Conservation (phyloP, 257 asterid genomes). For the Scutellaria baicalensis region DNA sequence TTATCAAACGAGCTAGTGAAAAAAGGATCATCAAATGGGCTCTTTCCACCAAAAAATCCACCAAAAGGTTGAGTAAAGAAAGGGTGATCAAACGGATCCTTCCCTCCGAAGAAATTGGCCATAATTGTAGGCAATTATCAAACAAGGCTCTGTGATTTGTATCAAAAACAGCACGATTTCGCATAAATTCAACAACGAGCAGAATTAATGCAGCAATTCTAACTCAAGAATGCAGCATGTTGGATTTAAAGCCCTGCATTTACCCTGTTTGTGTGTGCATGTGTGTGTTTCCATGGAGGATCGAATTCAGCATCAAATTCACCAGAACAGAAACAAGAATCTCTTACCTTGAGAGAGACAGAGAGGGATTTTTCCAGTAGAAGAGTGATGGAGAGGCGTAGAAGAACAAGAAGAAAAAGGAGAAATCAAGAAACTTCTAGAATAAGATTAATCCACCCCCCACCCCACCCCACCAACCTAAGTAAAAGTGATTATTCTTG, state of each 20-base stretch:
- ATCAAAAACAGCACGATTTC: not conserved
- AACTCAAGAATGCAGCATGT: not conserved
- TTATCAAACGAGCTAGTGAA: slow-evolving; percentile 21
- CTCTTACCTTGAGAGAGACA: slow-evolving; percentile 1
- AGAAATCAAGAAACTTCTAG: slow-evolving; percentile 2
- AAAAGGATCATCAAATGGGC: slow-evolving; percentile 42
- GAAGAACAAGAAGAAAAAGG: not conserved
- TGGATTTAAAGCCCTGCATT: not conserved
- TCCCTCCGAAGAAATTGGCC: slow-evolving; percentile 72
- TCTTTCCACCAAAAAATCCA: slow-evolving; percentile 36
- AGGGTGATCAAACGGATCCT: slow-evolving; percentile 69
- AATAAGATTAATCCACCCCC: not conserved
- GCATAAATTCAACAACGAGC: too few relatives aligned
- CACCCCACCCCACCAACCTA: too few relatives aligned
- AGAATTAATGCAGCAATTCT: too few relatives aligned
- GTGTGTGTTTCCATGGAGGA: not conserved
- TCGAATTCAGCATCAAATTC: not conserved
- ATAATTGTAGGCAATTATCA: slow-evolving; percentile 15
- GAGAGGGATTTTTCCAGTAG: not conserved
- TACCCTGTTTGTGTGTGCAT: too few relatives aligned
- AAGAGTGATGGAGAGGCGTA: not conserved
- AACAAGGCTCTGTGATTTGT: not conserved
- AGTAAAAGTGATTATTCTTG: too few relatives aligned
- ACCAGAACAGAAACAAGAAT: not conserved
- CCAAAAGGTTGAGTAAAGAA: slow-evolving; percentile 60